Evolutionary conservation across 768 basidiomycete species (phyloP).

Genomic region (Auricularia sp.): DNA sequence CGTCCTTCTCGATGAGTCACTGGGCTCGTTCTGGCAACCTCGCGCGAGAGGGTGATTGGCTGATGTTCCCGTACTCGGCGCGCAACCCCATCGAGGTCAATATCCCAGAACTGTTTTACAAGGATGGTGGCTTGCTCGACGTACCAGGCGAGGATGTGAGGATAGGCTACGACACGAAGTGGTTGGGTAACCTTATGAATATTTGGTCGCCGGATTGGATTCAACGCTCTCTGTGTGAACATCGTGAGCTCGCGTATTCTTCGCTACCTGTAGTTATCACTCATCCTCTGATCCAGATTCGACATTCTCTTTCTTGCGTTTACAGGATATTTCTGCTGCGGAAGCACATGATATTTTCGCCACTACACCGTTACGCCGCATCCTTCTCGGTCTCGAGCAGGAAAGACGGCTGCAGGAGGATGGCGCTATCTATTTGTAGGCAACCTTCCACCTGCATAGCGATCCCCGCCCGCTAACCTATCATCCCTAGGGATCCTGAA

Average conservation of each 20-base stretch:
- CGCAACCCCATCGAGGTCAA: conserved; percentile 73
- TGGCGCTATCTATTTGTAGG: conserved; percentile 13
- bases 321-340: conserved; percentile 50
- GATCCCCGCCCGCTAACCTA: neutral
- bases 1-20: conserved; percentile 81
- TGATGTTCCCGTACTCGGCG: conserved; percentile 76
- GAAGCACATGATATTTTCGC: conserved; percentile 55
- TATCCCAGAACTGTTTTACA: conserved; percentile 67
- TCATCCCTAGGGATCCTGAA: conserved; percentile 36
- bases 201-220: conserved; percentile 89
- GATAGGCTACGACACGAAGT: conserved; percentile 40
- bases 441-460: neutral
- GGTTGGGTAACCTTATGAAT: conserved; percentile 61
- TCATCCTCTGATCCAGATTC: conserved; percentile 24
- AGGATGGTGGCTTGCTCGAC: conserved; percentile 62
- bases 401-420: conserved; percentile 32
- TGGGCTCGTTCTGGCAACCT: conserved; percentile 75
- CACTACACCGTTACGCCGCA: conserved; percentile 49
- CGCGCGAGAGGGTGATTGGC: conserved; percentile 78
- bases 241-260: conserved; percentile 33
- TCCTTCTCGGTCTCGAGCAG: conserved; percentile 37
- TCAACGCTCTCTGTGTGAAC: conserved; percentile 52
- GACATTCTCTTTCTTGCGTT: conserved; percentile 70
- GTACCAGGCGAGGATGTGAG: conserved; percentile 49
- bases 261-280: neutral